phyloP scores from a whole-genome alignment of 306 rosid species.

The Potentilla sterilis region DNA sequence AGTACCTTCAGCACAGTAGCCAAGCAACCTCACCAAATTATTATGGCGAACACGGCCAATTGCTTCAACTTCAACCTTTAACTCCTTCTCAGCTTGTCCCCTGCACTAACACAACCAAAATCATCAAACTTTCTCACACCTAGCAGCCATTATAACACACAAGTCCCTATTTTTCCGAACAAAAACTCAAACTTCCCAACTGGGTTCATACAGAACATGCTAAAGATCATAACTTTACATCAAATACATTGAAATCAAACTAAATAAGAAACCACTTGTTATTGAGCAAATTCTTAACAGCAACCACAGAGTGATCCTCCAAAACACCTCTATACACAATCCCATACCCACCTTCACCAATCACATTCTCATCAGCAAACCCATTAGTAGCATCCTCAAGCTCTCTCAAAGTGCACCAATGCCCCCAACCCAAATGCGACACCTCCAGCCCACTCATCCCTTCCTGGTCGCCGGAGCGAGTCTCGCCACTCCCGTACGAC shows the following conservation, averaged over 20 bases:
- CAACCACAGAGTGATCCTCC: slow-evolving; percentile 42
- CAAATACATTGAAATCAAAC: not conserved
- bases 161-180: too few species aligned
- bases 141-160: too few species aligned
- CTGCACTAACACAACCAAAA: slow-evolving; percentile 24
- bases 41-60: slow-evolving; percentile 69
- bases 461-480: slow-evolving; percentile 49
- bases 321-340: slow-evolving; percentile 59
- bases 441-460: slow-evolving; percentile 44
- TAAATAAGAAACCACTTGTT: slow-evolving; percentile 27
- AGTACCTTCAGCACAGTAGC: slow-evolving; percentile 69
- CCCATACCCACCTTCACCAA: slow-evolving; percentile 69
- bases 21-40: slow-evolving; percentile 61
- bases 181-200: slow-evolving; percentile 6
- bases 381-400: slow-evolving; percentile 52
- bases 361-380: slow-evolving; percentile 60
- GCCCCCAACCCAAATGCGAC: slow-evolving; percentile 70
- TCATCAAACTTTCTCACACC: slow-evolving; percentile 10
- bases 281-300: slow-evolving; percentile 56
- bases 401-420: slow-evolving; percentile 65
- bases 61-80: slow-evolving; percentile 68
- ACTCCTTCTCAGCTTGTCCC: slow-evolving; percentile 71
- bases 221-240: not conserved
- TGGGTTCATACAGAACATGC: slow-evolving; percentile 1
- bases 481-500: slow-evolving; percentile 48